Base-by-base conservation (phyloP, 2,329 filamentous ascomycete genomes). In the Beauveria sp. region DNA sequence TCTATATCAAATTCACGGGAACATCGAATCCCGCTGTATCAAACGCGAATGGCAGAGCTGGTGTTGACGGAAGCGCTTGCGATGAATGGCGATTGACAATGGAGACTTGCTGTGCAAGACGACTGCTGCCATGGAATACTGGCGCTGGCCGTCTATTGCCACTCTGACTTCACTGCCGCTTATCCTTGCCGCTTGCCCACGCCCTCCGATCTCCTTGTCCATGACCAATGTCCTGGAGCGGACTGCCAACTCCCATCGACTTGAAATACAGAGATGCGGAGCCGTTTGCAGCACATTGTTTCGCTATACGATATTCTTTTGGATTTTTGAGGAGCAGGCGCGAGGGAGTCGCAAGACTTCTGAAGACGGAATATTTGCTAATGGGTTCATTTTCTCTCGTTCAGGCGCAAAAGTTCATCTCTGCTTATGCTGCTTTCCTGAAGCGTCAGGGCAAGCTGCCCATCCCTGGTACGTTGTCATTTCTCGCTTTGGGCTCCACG, bases 391-490 rank as follows among this genome's bases (percentile, higher is more conserved):
- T 74, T 69, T 58, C 20, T 46, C 42, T 65, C 68, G 65, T 76
- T 70, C 80, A 90, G 87, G 88, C 90, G 80, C 89, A 92, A 79
- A 91, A 93, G 83, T 95, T 95, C 85, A 93, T 95, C 82, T 80
- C 83, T 72, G 84, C 89, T 76, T 96, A 95, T 78, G 84, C 89
- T 76, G 88, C 86, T 75, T 96, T 95, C 87, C 80, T 96, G 86
- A 95, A 95, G 89, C 88, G 90, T 74, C 90, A 95, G 84, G 91
- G 91, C 81, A 93, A 93, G 84, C 89, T 95, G 71, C 89, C 89
- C 76, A 91, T 93, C 75, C 90, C 90, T 78, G 89, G 90, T 93
- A 86, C 76, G 87, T 83, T 38, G 38, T 26, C 48, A 12, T 38
- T 18, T 26, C 20, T 34, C 49, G 28, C n/a, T 22, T 53, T 18